Base-by-base conservation (phyloP, 2,329 filamentous ascomycete species). In the Venturia nashicola region DNA sequence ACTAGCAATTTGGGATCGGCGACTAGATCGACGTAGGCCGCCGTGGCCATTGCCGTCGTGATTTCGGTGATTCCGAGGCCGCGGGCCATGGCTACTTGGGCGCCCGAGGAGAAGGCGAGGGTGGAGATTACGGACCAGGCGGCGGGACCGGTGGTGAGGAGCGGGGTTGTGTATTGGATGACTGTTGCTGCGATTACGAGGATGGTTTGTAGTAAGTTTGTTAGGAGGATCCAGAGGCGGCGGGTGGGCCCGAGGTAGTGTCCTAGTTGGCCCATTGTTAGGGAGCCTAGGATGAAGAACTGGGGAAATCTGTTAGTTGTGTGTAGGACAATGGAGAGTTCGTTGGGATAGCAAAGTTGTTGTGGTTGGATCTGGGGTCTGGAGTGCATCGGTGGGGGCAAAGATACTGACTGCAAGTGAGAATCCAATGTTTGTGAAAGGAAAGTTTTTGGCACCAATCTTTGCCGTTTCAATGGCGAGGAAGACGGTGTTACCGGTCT, bases 401-500 rank as follows among this genome's bases (percentile, higher is more conserved):
- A 14, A 11, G 27, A 57, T 36, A 57, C 51, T 57, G 51, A 57
- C 51, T 8, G 78, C 80, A 2, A 86, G 78, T 18, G 80, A 80
- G 14, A 79, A 73, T 48, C 77, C 82, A 51, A 85, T 82, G 67
- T 85, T 85, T 59, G 77, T 68, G 14, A 80, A 78, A 68, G 77
- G 74, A 71, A 84, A 84, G 69, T 78, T 74, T 23, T 79, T 74
- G 55, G 77, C 75, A 67, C 79, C 74, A 65, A 80, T 71, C 43
- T 78, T 70, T 9, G 82, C 79, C 39, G 81, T 68, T 43, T 81
- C 73, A 64, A 85, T 75, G 39, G 82, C 82, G 9, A 86, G 76
- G 68, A 87, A 81, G 60, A 86, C 79, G 2, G 83, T 86, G 73
- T 86, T 87, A 65, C 85, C 84, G 0, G 84, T 87, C 69, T 87